phyloP scores from a whole-genome alignment of 192 early-diverging fungal genomes.

The Coemansia sp. region DNA sequence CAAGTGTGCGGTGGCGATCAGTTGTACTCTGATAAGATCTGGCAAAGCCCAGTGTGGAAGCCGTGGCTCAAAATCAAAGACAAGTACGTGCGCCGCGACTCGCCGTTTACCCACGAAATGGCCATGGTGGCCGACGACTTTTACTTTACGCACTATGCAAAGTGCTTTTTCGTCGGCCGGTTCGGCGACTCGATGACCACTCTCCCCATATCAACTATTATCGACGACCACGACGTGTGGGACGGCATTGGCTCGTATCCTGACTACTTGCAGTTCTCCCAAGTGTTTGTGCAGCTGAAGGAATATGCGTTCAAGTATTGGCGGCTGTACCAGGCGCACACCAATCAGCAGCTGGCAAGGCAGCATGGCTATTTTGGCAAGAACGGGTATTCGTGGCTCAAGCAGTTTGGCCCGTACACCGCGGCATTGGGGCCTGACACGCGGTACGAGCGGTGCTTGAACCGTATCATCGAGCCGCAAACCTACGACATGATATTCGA shows the following conservation, averaged over 20 bases:
- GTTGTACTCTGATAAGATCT: constrained; percentile 64
- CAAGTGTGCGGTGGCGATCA: constrained; percentile 77
- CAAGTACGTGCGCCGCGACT: constrained; percentile 51
- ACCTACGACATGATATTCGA: constrained; percentile 65
- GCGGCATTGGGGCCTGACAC: constrained; percentile 70
- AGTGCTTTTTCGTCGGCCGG: constrained; percentile 60
- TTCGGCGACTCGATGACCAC: constrained; percentile 70
- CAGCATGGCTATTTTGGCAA: constrained; percentile 60
- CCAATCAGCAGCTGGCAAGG: constrained; percentile 58
- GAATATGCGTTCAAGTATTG: constrained; percentile 73
- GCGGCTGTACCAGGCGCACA: constrained; percentile 83
- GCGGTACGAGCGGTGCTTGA: constrained; percentile 68
- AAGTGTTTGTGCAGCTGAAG: constrained; percentile 73
- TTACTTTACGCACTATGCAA: constrained; percentile 69
- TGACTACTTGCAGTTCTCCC: constrained; percentile 64
- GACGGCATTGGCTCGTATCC: constrained; percentile 88
- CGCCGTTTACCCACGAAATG: constrained; percentile 62
- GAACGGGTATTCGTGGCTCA: constrained; percentile 62
- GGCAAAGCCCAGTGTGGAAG: constrained; percentile 58
- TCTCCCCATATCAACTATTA: constrained; percentile 73
- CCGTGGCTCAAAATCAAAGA: constrained; percentile 59
- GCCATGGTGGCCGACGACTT: constrained; percentile 58
- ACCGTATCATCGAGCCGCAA: constrained; percentile 59
- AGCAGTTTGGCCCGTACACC: constrained; percentile 66
- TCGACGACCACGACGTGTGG: constrained; percentile 88